phyloP scores from a whole-genome alignment of 2,329 filamentous ascomycete species.

The Dactylellina cionopaga region DNA sequence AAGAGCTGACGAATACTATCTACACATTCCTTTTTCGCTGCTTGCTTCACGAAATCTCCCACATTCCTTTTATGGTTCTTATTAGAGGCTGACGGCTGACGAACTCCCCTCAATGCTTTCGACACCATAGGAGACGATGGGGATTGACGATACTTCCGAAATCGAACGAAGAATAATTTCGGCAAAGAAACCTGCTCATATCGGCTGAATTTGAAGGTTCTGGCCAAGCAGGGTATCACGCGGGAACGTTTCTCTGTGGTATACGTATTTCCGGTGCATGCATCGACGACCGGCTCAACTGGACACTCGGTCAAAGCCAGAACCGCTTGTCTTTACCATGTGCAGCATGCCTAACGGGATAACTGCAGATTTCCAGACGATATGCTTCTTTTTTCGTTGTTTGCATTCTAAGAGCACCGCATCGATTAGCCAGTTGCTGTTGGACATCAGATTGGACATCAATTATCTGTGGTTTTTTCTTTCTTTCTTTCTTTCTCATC shows the following conservation, averaged over 20 bases:
- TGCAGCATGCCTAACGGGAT: slow-evolving; percentile 24
- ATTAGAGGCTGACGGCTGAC: slow-evolving; percentile 18
- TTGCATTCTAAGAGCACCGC: background rate
- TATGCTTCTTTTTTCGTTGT: slow-evolving; percentile 14
- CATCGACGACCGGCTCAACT: too few species aligned
- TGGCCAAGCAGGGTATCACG: too few species aligned
- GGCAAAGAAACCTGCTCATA: slow-evolving; percentile 1
- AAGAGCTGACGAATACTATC: slow-evolving; percentile 15
- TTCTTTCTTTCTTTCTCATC: background rate
- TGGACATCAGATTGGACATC: background rate
- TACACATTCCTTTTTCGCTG: slow-evolving; percentile 38
- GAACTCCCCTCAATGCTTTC: background rate
- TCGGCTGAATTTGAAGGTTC: slow-evolving; percentile 12
- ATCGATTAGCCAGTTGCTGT: slow-evolving; percentile 18
- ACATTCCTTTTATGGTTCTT: slow-evolving; percentile 41
- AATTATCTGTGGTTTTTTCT: background rate
- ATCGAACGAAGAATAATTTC: slow-evolving; percentile 34
- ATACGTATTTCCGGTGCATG: too few species aligned
- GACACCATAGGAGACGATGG: slow-evolving; percentile 31
- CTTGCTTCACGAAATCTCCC: slow-evolving; percentile 5
- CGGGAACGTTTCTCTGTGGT: too few species aligned
- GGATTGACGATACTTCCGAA: slow-evolving; percentile 28
- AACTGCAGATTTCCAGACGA: slow-evolving; percentile 19
- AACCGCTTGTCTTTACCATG: background rate
- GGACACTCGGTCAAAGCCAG: too few species aligned